Percentiles rank a stretch among this genome's conserved stretches.
Conservation (phyloP, 345 rosid species). For the Nephelium lappaceum region DNA sequence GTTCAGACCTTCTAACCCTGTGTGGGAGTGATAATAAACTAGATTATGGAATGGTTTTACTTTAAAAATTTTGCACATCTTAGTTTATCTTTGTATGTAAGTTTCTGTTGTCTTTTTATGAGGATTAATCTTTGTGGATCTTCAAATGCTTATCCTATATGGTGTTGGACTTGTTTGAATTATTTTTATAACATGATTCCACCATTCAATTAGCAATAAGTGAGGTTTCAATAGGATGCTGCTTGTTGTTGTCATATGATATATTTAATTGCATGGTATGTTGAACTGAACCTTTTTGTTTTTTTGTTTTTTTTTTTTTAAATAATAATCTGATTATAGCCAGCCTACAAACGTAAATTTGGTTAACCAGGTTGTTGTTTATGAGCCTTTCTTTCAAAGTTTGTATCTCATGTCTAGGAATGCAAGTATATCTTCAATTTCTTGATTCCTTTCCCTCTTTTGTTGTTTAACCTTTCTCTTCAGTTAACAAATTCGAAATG, state of each 20-base stretch:
- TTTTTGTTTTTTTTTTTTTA: too few species aligned
- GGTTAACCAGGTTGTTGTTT: neutral
- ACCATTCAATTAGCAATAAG: neutral
- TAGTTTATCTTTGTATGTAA: neutral
- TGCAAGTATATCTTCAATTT: neutral
- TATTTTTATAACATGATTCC: neutral
- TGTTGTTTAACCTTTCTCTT: neutral
- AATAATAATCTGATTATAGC: neutral
- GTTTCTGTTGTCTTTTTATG: neutral
- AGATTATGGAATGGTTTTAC: neutral
- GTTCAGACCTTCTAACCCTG: neutral
- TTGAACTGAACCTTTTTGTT: neutral
- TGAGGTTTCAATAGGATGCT: neutral
- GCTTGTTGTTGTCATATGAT: neutral
- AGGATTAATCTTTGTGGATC: neutral
- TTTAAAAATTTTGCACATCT: neutral
- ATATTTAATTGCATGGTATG: neutral
- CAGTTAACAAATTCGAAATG: neutral
- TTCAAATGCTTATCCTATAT: neutral
- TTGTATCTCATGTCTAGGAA: slow-evolving; percentile 6
- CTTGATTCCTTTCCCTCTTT: neutral
- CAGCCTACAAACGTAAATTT: neutral
- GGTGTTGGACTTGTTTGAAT: neutral
- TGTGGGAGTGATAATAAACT: neutral
- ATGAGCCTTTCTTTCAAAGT: neutral